phyloP scores from a whole-genome alignment of 129 eudicot genomes.

The Heracleum sosnowskyi region DNA sequence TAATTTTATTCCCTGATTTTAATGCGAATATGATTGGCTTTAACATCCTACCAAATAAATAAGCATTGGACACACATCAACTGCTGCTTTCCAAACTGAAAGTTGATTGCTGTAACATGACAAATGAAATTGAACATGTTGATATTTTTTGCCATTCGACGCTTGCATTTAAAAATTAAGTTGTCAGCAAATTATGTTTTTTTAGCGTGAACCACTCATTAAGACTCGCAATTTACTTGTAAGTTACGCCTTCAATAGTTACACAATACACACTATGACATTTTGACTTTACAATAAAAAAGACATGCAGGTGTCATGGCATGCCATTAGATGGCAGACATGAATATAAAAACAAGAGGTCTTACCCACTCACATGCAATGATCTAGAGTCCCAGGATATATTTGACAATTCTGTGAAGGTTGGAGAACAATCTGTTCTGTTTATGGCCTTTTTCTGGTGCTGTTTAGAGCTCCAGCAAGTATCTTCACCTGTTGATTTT shows the following conservation, averaged over 20 bases:
- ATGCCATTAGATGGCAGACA: constrained; percentile 30
- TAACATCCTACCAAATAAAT: too few species aligned
- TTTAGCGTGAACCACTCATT: not conserved
- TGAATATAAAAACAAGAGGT: constrained; percentile 22
- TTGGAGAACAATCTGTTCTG: constrained; percentile 58
- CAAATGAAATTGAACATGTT: not conserved
- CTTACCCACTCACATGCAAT: constrained; percentile 49
- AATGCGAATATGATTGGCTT: too few species aligned
- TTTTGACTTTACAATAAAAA: constrained; percentile 13
- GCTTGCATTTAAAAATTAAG: not conserved
- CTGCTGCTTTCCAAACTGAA: not conserved
- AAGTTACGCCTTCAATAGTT: not conserved
- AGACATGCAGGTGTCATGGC: constrained; percentile 43
- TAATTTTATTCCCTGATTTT: too few species aligned
- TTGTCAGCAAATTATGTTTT: not conserved
- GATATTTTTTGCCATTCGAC: not conserved
- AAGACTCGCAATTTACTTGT: not conserved
- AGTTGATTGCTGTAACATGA: not conserved
- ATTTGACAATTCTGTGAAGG: not conserved
- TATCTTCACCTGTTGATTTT: constrained; percentile 45
- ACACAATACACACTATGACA: not conserved
- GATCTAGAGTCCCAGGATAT: too few species aligned
- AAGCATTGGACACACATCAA: not conserved
- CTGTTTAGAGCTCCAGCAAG: constrained; percentile 42
- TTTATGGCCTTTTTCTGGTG: constrained; percentile 66